Evolutionary conservation across 2,329 filamentous ascomycete genomes (phyloP), one percentile per base, ranked within the genome.

Genomic region (Stemphylium vesicarium): DNA sequence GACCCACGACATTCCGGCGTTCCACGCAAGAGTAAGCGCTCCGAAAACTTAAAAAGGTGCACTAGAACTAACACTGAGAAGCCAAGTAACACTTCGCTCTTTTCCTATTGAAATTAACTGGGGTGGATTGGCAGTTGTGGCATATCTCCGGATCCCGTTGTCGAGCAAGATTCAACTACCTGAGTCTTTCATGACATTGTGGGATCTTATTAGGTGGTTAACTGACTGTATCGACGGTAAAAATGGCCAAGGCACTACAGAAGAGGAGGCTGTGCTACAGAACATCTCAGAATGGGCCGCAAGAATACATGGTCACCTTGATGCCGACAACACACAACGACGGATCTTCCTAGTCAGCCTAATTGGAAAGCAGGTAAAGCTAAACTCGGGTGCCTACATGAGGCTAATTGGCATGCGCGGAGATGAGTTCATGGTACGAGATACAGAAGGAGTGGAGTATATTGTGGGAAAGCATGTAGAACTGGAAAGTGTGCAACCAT

Each of bases 291-390:
- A 41, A 41, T 41, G 22, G 24, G 39, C 39, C 10, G 12, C 12
- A 41, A 41, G 22, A 29, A 41, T 41, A 41, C 22, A 41, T 41
- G 22, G 22, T 41, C 22, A 41, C 39, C 12, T 41, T 10, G 12
- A 41, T 41, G 24, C 22, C 10, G 8, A 26, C 12, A 41, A 41
- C 22, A 41, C 13, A 41, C 22, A 41, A 31, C 39, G 39, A 41
- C 22, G 20, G 39, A 29, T 41, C 22, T 29, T 41, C 24, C 29
- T 41, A 10, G 39, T 41, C 12, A 41, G 39, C 39, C 13, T 41
- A 41, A 31, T 41, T 41, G 12, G 39, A 41, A 41, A 41, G 39
- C 11, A 41, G 39, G 39, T 41, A 29, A 41, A 41, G 39, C 39
- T 41, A 41, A 41, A 29, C 6, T 41, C 12, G 8, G 39, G 39